Evolutionary conservation across 2,329 filamentous ascomycete genomes (phyloP), one percentile per base, ranked within the genome.

Genomic region (Fusarium dimerum): DNA sequence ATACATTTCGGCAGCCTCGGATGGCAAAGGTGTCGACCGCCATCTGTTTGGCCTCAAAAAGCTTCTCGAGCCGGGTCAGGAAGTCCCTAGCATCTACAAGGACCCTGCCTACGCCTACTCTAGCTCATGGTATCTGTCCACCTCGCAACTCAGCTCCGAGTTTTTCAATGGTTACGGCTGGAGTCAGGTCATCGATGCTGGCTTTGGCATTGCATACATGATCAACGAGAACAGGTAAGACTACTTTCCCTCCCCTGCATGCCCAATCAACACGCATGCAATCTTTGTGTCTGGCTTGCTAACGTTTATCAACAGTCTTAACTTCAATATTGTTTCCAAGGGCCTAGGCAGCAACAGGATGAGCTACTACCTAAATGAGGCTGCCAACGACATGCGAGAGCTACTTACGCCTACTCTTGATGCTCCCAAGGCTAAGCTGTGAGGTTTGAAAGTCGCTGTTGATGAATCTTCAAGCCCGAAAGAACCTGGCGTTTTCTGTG

Each of bases 151-250:
- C 71, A 94, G 89, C 75, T 92, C 88, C 34, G 95, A 99, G 78
- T 97, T 90, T 80, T 99, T 97, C 76, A 99, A 99, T 71, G 94
- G 95, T 20, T 99, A 99, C 74, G 94, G 94, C 43, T 99, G 94
- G 94, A 94, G 89, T 69, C 93, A 99, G 78, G 94, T 99, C 47
- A 89, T 97, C 50, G 92, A 97, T 68, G 90, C 88, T 55, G 94
- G 94, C 30, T 99, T 94, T 75, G 94, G 94, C 60, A 96, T 99
- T 69, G 94, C 94, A 39, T 99, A 99, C 73, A 99, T 99, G 94
- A 97, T 99, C 73, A 99, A 99, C 71, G 93, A 97, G 81, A 96
- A 97, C 74, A 92, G 85, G 88, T 90, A 70, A 73, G 78, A 67
- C 41, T 12, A 17, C 18, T 10, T 40, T 13, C 7, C 20, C 4